Evolutionary conservation across 2,329 filamentous ascomycete species (phyloP).

Genomic region (Diaporthe destruens): DNA sequence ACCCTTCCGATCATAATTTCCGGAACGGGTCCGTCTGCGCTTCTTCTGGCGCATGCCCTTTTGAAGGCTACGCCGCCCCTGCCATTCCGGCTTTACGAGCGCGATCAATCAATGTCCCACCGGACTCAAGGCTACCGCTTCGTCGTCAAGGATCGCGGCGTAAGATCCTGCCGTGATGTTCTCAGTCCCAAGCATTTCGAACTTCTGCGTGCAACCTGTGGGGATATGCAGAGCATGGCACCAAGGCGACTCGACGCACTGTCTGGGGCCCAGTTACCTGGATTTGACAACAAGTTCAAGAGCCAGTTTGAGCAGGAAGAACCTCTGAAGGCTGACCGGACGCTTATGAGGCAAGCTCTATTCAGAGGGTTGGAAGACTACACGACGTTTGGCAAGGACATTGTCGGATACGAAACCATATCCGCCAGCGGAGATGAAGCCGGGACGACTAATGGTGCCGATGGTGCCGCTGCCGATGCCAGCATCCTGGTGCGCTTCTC

Average conservation of each 20-base stretch:
- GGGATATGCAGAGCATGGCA: background rate
- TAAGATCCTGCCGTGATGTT: slow-evolving; percentile 11
- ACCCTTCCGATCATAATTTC: slow-evolving; percentile 13
- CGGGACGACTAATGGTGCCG: background rate
- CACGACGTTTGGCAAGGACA: slow-evolving; percentile 20
- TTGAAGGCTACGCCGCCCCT: background rate
- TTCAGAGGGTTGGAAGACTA: slow-evolving; percentile 11
- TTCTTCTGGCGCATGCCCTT: slow-evolving; percentile 6
- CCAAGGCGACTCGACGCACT: background rate
- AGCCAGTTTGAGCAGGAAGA: background rate
- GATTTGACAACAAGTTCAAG: slow-evolving; percentile 4
- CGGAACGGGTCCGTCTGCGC: background rate
- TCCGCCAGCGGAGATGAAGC: background rate
- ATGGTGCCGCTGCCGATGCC: background rate
- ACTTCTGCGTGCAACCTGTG: slow-evolving; percentile 4
- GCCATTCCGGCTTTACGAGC: slow-evolving; percentile 13
- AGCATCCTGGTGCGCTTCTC: slow-evolving; percentile 17
- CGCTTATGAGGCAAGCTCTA: slow-evolving; percentile 1
- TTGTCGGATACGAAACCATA: background rate
- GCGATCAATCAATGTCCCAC: slow-evolving; percentile 1
- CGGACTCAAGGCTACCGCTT: slow-evolving; percentile 21
- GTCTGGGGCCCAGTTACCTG: background rate
- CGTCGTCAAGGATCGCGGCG: slow-evolving; percentile 4
- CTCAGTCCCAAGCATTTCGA: slow-evolving; percentile 10
- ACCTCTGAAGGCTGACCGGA: slow-evolving; percentile 8